Evolutionary conservation across 2,329 filamentous ascomycete genomes (phyloP).

Genomic region (Bipolaris zeicola): DNA sequence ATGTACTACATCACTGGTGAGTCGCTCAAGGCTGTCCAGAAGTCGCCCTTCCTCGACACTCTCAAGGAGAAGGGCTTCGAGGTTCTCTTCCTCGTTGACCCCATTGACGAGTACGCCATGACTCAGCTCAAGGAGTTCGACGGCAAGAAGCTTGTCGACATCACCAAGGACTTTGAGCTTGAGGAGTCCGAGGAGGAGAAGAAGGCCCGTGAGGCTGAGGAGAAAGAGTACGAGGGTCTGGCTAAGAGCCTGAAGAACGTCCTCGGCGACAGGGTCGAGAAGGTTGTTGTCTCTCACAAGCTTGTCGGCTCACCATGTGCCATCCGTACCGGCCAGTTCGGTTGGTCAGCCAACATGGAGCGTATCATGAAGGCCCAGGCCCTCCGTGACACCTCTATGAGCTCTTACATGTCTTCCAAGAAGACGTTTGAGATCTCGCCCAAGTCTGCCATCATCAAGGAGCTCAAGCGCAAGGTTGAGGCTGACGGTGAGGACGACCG

Average conservation of each 20-base stretch:
- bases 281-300: slow-evolving; percentile 99
- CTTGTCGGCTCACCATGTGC: slow-evolving; percentile 91
- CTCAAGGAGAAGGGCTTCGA: slow-evolving; percentile 99
- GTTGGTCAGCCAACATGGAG: slow-evolving; percentile 99
- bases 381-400: slow-evolving; percentile 99
- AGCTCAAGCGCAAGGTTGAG: slow-evolving; percentile 99
- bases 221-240: slow-evolving; percentile 96
- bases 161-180: slow-evolving; percentile 99
- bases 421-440: slow-evolving; percentile 99
- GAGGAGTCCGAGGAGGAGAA: slow-evolving; percentile 99
- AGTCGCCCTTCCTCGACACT: slow-evolving; percentile 98
- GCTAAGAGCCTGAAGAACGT: slow-evolving; percentile 99
- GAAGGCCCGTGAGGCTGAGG: slow-evolving; percentile 89
- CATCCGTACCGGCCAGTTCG: slow-evolving; percentile 99
- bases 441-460: slow-evolving; percentile 95
- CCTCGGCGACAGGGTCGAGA: slow-evolving; percentile 99
- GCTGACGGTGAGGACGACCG: slow-evolving; percentile 96
- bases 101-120: slow-evolving; percentile 99
- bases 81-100: slow-evolving; percentile 98
- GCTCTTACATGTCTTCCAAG: slow-evolving; percentile 99
- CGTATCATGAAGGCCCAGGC: slow-evolving; percentile 99
- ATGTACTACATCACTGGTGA: slow-evolving; percentile 99
- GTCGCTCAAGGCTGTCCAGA: slow-evolving; percentile 96
- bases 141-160: slow-evolving; percentile 99
- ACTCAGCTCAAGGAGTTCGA: slow-evolving; percentile 99